Evolutionary conservation across 768 basidiomycete species (phyloP).

Genomic region (Kwoniella botswanensis): DNA sequence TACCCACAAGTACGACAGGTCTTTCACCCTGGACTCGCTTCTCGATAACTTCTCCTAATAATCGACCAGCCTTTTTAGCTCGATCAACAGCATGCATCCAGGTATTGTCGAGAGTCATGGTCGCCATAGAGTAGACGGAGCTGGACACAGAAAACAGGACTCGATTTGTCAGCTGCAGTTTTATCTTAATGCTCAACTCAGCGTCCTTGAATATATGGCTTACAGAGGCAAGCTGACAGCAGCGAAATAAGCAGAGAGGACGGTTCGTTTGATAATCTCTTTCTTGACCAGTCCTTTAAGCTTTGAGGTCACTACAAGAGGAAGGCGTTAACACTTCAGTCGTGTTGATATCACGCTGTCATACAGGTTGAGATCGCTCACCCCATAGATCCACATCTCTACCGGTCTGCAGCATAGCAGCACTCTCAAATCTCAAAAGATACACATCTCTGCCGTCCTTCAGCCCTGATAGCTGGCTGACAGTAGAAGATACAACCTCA

Average conservation of each 20-base stretch:
- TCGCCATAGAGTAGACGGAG: slow-evolving; percentile 56
- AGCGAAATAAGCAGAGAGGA: slow-evolving; percentile 60
- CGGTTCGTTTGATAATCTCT: slow-evolving; percentile 61
- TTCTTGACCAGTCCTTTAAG: slow-evolving; percentile 54
- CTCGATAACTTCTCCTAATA: slow-evolving; percentile 62
- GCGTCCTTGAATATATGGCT: slow-evolving; percentile 10
- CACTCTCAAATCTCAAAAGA: slow-evolving; percentile 58
- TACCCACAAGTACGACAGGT: slow-evolving; percentile 60
- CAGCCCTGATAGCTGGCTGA: slow-evolving; percentile 12
- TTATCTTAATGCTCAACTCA: too few relatives aligned
- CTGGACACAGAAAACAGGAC: slow-evolving; percentile 13
- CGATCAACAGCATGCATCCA: slow-evolving; percentile 59
- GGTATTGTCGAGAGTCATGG: slow-evolving; percentile 55
- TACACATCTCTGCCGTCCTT: slow-evolving; percentile 59
- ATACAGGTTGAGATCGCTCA: slow-evolving; percentile 11
- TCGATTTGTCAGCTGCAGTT: too few relatives aligned
- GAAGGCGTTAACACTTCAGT: too few relatives aligned
- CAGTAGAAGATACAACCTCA: neutral
- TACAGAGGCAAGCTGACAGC: slow-evolving; percentile 56
- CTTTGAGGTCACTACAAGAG: slow-evolving; percentile 50
- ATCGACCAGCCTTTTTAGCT: slow-evolving; percentile 60
- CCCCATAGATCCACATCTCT: slow-evolving; percentile 50
- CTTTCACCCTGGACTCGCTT: slow-evolving; percentile 61
- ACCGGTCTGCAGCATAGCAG: slow-evolving; percentile 49
- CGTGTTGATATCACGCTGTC: too few relatives aligned